Evolutionary conservation across 805 yeast genomes (phyloP).

Genomic region (Wickerhamomyces alni): DNA sequence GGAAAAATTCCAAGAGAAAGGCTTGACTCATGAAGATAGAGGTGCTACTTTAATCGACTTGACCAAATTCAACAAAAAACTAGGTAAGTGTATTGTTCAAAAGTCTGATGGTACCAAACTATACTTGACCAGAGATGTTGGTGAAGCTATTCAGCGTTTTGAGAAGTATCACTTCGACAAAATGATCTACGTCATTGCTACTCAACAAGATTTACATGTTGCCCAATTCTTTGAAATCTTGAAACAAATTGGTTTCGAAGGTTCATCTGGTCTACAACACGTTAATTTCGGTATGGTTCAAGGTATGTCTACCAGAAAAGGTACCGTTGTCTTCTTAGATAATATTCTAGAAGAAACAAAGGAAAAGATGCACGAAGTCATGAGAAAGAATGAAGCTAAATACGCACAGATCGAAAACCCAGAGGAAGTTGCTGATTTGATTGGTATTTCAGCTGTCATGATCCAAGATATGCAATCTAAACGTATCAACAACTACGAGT

Average conservation of each 20-base stretch:
- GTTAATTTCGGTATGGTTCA: conserved; percentile 96
- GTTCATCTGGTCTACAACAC: conserved; percentile 79
- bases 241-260: conserved; percentile 82
- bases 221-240: conserved; percentile 93
- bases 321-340: conserved; percentile 97
- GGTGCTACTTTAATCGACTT: conserved; percentile 90
- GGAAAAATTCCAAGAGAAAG: conserved; percentile 55
- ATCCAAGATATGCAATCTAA: conserved; percentile 98
- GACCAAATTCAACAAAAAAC: conserved; percentile 77
- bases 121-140: conserved; percentile 92
- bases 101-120: conserved; percentile 94
- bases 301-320: conserved; percentile 98
- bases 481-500: conserved; percentile 92
- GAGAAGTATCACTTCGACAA: conserved; percentile 82
- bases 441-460: conserved; percentile 97
- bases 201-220: conserved; percentile 91
- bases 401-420: conserved; percentile 92
- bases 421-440: conserved; percentile 88
- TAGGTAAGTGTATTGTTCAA: conserved; percentile 88
- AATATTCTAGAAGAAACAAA: conserved; percentile 89
- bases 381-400: conserved; percentile 86
- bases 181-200: conserved; percentile 93
- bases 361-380: conserved; percentile 92
- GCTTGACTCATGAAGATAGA: conserved; percentile 74
- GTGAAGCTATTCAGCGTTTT: conserved; percentile 91